Percentiles rank a stretch among this genome's conserved stretches.
These are phyloP conservation scores for Stephanocyclus meneghinianus DNA, from an alignment of 352 stramenopile genomes.

Conservation along the genomic window DNA sequence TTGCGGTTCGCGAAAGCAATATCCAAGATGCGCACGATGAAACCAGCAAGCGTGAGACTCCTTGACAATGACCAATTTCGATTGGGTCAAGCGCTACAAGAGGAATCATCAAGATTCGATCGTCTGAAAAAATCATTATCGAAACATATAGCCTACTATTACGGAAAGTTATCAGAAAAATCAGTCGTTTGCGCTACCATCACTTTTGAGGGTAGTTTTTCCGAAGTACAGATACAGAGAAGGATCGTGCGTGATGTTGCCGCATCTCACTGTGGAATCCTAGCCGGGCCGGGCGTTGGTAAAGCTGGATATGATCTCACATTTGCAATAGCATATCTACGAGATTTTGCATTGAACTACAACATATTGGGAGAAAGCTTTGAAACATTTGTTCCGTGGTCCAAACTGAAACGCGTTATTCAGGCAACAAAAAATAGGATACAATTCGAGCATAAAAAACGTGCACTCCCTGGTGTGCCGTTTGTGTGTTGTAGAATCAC, in stretches of 20 bases:
- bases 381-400: slow-evolving; percentile 86
- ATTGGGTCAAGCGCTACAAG: slow-evolving; percentile 89
- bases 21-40: slow-evolving; percentile 82
- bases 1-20: slow-evolving; percentile 83
- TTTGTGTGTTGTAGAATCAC: slow-evolving; percentile 91
- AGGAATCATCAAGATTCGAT: slow-evolving; percentile 46
- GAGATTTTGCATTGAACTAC: slow-evolving; percentile 91
- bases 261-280: slow-evolving; percentile 84
- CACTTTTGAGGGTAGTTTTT: slow-evolving; percentile 84
- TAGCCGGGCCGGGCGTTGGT: slow-evolving; percentile 86
- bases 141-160: slow-evolving; percentile 39
- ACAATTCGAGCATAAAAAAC: slow-evolving; percentile 57
- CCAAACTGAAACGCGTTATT: slow-evolving; percentile 67
- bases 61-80: slow-evolving; percentile 94
- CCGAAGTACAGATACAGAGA: slow-evolving; percentile 61
- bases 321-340: slow-evolving; percentile 91
- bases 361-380: slow-evolving; percentile 90
- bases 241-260: slow-evolving; percentile 82
- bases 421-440: slow-evolving; percentile 71
- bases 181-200: slow-evolving; percentile 86
- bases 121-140: slow-evolving; percentile 29
- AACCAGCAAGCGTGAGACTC: slow-evolving; percentile 88
- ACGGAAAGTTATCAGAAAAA: slow-evolving; percentile 83
- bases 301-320: slow-evolving; percentile 92
- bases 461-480: slow-evolving; percentile 82